Conservation (phyloP, 2,329 filamentous ascomycete genomes). For the Aspergillus candidus region DNA sequence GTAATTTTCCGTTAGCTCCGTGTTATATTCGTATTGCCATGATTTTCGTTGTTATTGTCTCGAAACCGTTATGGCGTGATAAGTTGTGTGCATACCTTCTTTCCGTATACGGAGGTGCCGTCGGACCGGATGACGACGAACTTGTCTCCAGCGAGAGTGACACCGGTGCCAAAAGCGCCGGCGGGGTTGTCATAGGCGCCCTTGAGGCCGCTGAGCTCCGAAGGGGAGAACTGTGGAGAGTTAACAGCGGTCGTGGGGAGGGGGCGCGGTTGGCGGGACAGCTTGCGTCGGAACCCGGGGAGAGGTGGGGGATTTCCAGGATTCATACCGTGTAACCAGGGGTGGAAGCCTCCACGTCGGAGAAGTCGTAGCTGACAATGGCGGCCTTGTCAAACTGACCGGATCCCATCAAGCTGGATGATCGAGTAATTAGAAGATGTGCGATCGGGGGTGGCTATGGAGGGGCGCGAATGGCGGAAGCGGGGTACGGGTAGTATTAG, state of each 20-base stretch:
- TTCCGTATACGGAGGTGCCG: constrained; percentile 74
- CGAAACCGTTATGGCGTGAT: no score
- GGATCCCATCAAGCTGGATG: constrained; percentile 66
- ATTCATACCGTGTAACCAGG: constrained; percentile 64
- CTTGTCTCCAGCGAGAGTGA: constrained; percentile 70
- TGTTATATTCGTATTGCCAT: not conserved
- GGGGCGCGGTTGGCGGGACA: constrained; percentile 4
- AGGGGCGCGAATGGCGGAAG: constrained; percentile 10
- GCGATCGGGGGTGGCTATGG: constrained; percentile 2
- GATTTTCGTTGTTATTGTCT: no score
- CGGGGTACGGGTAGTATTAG: constrained; percentile 6
- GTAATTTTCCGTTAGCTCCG: constrained; percentile 2
- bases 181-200: constrained; percentile 47
- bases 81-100: constrained; percentile 59
- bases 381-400: constrained; percentile 77
- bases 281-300: constrained; percentile 2
- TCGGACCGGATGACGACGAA: constrained; percentile 73
- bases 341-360: constrained; percentile 71
- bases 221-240: constrained; percentile 42
- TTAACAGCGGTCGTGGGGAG: constrained; percentile 5
- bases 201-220: constrained; percentile 52
- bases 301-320: constrained; percentile 1
- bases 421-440: constrained; percentile 6
- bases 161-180: constrained; percentile 53
- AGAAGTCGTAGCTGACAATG: constrained; percentile 74